phyloP scores from a whole-genome alignment of 2,329 filamentous ascomycete species.

The Aspergillus sclerotialis region DNA sequence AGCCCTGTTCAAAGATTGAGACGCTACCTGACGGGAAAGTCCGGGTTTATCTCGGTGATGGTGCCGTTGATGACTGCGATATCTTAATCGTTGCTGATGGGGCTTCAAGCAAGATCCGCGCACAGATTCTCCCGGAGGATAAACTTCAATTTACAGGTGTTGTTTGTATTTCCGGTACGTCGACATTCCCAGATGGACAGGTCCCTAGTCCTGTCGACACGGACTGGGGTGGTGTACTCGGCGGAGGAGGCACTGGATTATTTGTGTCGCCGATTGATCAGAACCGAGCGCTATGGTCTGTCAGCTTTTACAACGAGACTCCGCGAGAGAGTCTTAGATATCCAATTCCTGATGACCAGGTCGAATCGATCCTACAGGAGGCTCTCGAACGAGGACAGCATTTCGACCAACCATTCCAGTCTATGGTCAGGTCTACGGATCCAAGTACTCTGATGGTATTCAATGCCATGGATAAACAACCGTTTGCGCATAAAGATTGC shows the following conservation, averaged over 20 bases:
- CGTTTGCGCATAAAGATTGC: conserved; percentile 33
- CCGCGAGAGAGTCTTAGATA: not conserved
- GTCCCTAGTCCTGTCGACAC: conserved; percentile 20
- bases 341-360: not conserved
- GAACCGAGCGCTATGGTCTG: not conserved
- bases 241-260: not conserved
- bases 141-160: conserved; percentile 33
- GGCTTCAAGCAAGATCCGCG: conserved; percentile 36
- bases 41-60: conserved; percentile 29
- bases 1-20: not conserved
- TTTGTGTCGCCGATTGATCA: not conserved
- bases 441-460: conserved; percentile 29
- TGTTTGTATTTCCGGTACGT: conserved; percentile 33
- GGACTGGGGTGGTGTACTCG: not conserved
- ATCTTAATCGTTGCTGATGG: conserved; percentile 43
- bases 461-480: conserved; percentile 38
- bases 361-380: not conserved
- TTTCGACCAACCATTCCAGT: conserved; percentile 37
- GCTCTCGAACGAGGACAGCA: conserved; percentile 19
- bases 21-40: not conserved
- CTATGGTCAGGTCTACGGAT: conserved; percentile 35
- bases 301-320: not conserved
- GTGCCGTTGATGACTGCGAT: conserved; percentile 32
- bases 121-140: conserved; percentile 33
- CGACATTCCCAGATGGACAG: conserved; percentile 22